Conservation (phyloP, 257 asterid species). For the Rauvolfia tetraphylla region DNA sequence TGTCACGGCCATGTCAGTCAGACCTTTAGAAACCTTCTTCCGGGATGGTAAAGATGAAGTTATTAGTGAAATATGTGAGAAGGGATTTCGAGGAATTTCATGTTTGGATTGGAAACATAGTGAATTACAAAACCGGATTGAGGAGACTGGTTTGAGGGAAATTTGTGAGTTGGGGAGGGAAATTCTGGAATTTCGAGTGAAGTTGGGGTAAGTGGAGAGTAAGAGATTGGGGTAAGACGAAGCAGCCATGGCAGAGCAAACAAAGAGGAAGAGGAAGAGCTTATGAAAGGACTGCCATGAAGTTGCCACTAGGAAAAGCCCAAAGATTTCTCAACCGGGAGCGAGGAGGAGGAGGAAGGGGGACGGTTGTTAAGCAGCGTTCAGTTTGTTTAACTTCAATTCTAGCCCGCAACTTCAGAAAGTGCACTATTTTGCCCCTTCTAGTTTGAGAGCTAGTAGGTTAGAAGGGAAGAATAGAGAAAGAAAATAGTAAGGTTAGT, state of each 20-base stretch:
- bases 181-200: slow-evolving; percentile 15
- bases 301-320: neutral
- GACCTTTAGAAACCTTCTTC: slow-evolving; percentile 25
- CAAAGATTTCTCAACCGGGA: neutral
- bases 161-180: slow-evolving; percentile 1
- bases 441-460: too few species aligned
- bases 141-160: slow-evolving; percentile 14
- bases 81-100: slow-evolving; percentile 28
- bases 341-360: too few species aligned
- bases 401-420: too few species aligned
- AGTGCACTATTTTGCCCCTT: too few species aligned
- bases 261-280: neutral
- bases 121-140: slow-evolving; percentile 12
- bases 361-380: too few species aligned
- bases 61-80: slow-evolving; percentile 12
- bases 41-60: slow-evolving; percentile 27
- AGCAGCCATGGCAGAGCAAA: slow-evolving; percentile 36
- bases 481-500: too few species aligned
- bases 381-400: neutral
- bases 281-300: neutral
- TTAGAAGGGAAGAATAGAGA: too few species aligned
- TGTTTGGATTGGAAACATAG: slow-evolving; percentile 17
- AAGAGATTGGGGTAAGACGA: slow-evolving; percentile 33
- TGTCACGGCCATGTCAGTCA: slow-evolving; percentile 41
- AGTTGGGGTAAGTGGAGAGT: slow-evolving; percentile 25